A percentile compares a stretch with the other conserved stretches of the same genome.
These are phyloP conservation scores for Claviceps maximensis DNA, from an alignment of 2,329 filamentous ascomycete species.

Conservation along the genomic window DNA sequence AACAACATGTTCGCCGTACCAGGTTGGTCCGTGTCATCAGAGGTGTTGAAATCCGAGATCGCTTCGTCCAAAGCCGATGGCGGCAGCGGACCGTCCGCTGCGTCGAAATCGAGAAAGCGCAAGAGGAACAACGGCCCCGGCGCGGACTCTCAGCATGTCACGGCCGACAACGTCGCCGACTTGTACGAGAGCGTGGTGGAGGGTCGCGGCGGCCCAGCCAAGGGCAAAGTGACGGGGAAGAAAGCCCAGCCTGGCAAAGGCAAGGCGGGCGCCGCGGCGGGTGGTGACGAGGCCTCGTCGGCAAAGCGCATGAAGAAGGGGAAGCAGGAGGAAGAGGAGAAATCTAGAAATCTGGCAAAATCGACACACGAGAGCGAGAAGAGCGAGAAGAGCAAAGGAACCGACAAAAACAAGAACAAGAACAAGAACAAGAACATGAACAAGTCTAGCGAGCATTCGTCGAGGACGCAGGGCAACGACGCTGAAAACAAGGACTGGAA, in stretches of 20 bases:
- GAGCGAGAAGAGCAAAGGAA: neutral
- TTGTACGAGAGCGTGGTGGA: slow-evolving; percentile 74
- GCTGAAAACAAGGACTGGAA: slow-evolving; percentile 23
- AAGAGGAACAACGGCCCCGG: slow-evolving; percentile 25
- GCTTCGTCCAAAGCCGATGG: slow-evolving; percentile 16
- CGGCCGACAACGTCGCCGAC: slow-evolving; percentile 56
- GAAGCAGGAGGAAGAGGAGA: neutral
- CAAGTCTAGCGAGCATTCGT: neutral
- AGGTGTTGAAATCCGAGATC: slow-evolving; percentile 57
- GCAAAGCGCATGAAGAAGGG: slow-evolving; percentile 5
- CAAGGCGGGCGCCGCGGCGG: neutral
- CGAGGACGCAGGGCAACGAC: slow-evolving; percentile 24
- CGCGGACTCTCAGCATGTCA: slow-evolving; percentile 34
- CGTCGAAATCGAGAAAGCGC: slow-evolving; percentile 44
- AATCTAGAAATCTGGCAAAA: neutral
- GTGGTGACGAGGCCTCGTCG: neutral
- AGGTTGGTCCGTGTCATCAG: slow-evolving; percentile 74
- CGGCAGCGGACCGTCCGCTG: slow-evolving; percentile 19
- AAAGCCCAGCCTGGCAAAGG: slow-evolving; percentile 9
- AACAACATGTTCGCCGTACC: slow-evolving; percentile 78
- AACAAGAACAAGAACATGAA: slow-evolving; percentile 1
- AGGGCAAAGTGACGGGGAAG: slow-evolving; percentile 23
- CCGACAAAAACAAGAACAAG: neutral
- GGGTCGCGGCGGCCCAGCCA: slow-evolving; percentile 27
- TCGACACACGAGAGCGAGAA: neutral